phyloP scores from a whole-genome alignment of 768 basidiomycete genomes.

The Xerocomellus amylosporus region DNA sequence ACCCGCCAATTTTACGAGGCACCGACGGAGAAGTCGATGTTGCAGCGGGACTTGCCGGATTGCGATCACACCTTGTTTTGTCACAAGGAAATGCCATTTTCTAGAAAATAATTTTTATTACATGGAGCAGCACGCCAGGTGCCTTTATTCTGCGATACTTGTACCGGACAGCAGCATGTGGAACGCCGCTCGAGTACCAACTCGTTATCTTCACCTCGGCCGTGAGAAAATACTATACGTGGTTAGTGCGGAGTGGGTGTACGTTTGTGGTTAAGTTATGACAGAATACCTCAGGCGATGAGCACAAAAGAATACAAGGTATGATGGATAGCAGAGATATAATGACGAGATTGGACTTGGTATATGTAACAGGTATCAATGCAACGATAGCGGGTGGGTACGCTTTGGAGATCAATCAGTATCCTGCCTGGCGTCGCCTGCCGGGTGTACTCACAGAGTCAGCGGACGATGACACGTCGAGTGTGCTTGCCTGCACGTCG shows the following conservation, averaged over 20 bases:
- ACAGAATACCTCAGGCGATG: conserved; percentile 13
- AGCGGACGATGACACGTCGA: conserved; percentile 61
- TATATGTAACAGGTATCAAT: conserved; percentile 25
- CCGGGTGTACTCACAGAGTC: conserved; percentile 5
- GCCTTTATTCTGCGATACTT: conserved; percentile 9
- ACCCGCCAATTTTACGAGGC: conserved; percentile 14
- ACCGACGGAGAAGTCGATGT: conserved; percentile 19
- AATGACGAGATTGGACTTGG: conserved; percentile 15
- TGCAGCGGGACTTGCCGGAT: conserved; percentile 29
- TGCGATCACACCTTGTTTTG: conserved; percentile 13
- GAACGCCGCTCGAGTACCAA: conserved; percentile 1
- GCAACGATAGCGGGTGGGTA: conserved; percentile 13
- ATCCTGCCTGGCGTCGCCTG: neutral
- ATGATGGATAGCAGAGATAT: conserved; percentile 22
- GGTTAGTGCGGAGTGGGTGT: neutral
- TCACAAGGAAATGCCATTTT: conserved; percentile 1
- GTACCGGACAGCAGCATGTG: conserved; percentile 14
- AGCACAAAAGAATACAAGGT: conserved; percentile 20
- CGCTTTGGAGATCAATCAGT: neutral
- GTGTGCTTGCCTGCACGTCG: conserved; percentile 81
- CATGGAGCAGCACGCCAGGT: conserved; percentile 7
- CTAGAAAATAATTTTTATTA: neutral
- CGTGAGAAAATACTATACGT: conserved; percentile 15
- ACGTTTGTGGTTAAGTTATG: conserved; percentile 8
- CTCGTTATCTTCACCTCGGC: conserved; percentile 6